Base-by-base conservation (phyloP, 2,329 filamentous ascomycete genomes). In the Phyllosticta ampelicida region DNA sequence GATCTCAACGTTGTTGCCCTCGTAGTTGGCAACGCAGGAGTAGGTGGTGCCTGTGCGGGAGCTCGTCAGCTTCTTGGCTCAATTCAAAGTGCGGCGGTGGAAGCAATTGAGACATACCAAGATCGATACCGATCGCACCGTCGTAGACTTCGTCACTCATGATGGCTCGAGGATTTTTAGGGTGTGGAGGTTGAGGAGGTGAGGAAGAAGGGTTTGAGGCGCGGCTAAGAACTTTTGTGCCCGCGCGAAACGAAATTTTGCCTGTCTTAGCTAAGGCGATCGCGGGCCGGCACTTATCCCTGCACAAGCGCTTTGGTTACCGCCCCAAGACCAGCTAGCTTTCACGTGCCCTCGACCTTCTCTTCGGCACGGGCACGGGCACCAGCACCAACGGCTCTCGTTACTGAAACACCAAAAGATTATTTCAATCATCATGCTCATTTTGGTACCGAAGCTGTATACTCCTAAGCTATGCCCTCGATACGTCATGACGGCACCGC, bases 101-200 rank as follows among this genome's bases (percentile, higher is more conserved):
- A 44, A 10, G 10, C 9, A 62, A 63, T 59, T 60, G 63, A 62
- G 59, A 80, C 86, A 72, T 81, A 95, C 92, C 94, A 81, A 99
- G 85, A 86, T 99, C 94, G 82, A 99, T 99, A 86, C 94, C 94
- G 81, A 97, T 90, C 85, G 94, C 94, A 88, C 94, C 94, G 77
- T 99, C 94, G 78, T 97, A 99, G 72, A 95, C 86, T 86, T 96
- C 92, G 78, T 96, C 90, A 77, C 89, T 86, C 92, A 96, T 96
- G 75, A 79, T 89, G 55, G 51, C 49, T 59, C 18, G 74, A 62
- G 60, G 66, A 66, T 62, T 67, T 63, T 60, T 62, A 62, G 55
- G 29, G 52, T 30, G 49, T 30, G 53, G 52, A 61, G 65, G 63
- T 64, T 63, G 65, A 66, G 66, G 65, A 44, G 61, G 64, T 68